Conservation (phyloP, 371 early-diverging fungal genomes). For the Apophysomyces elegans region DNA sequence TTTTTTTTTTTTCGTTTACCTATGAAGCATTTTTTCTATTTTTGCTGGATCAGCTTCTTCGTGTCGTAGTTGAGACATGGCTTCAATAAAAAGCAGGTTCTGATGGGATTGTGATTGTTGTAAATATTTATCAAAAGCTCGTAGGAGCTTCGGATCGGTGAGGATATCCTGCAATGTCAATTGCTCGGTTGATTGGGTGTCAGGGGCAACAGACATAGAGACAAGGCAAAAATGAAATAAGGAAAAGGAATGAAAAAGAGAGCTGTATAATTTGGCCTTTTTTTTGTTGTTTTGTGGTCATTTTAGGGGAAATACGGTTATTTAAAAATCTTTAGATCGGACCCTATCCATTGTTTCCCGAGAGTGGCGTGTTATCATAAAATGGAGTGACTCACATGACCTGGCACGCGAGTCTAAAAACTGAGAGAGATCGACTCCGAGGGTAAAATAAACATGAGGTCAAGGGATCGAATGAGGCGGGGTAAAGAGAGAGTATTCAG, state of each 20-base stretch:
- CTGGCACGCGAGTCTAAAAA: not conserved
- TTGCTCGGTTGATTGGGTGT: not conserved
- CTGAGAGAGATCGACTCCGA: not conserved
- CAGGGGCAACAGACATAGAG: not conserved
- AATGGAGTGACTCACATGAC: not conserved
- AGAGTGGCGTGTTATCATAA: not conserved
- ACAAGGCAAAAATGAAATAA: not conserved
- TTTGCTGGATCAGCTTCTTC: conserved; percentile 24
- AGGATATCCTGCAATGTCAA: conserved; percentile 27
- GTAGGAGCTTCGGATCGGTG: conserved; percentile 32
- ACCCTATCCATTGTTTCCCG: not conserved
- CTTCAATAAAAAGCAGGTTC: conserved; percentile 34
- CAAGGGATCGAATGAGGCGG: conserved; percentile 9
- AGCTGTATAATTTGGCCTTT: not conserved
- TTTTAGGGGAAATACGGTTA: not conserved
- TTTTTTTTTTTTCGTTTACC: conserved; percentile 9
- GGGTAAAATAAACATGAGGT: not conserved
- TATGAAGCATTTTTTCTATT: conserved; percentile 27
- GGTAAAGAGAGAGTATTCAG: not conserved
- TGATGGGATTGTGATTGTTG: conserved; percentile 32
- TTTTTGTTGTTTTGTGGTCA: not conserved
- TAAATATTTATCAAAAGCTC: conserved; percentile 31
- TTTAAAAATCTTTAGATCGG: not conserved
- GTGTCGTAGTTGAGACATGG: conserved; percentile 31
- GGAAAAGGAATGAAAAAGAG: not conserved